These are phyloP conservation scores for Apiospora marii DNA, from an alignment of 2,329 filamentous ascomycete species.

Conservation along the genomic window DNA sequence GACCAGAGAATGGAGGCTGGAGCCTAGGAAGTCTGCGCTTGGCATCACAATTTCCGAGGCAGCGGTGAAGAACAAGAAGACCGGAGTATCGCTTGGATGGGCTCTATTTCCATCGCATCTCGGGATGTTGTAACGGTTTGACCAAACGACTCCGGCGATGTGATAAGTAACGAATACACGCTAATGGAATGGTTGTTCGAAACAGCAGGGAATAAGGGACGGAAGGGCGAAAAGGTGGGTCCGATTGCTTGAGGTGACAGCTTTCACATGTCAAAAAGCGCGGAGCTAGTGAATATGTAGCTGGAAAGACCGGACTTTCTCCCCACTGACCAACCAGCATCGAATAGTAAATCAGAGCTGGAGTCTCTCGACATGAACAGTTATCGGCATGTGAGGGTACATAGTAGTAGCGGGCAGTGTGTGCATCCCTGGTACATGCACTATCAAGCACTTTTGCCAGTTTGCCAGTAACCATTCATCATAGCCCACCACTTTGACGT, in stretches of 20 bases:
- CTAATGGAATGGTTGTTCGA: background rate
- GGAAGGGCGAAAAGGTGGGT: constrained; percentile 4
- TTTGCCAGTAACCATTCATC: background rate
- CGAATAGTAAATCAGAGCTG: background rate
- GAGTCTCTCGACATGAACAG: constrained; percentile 5
- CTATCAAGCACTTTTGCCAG: background rate
- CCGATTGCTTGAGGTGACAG: constrained; percentile 11
- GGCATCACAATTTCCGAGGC: constrained; percentile 10
- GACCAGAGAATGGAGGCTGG: constrained; percentile 1
- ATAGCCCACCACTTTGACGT: background rate
- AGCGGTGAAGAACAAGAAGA: background rate
- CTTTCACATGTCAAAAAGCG: constrained; percentile 19
- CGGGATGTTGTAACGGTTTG: background rate
- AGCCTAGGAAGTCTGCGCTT: background rate
- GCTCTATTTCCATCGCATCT: background rate
- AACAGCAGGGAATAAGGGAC: constrained; percentile 3
- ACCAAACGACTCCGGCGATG: background rate
- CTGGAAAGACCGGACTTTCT: constrained; percentile 14
- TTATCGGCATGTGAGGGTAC: constrained; percentile 5
- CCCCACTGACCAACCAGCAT: constrained; percentile 13
- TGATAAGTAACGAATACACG: background rate
- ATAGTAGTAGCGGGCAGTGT: background rate
- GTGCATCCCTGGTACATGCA: background rate
- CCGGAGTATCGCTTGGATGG: background rate
- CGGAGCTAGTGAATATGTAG: background rate